These are phyloP conservation scores for Syzygium malaccense DNA, from an alignment of 441 rosid species.

Conservation along the genomic window DNA sequence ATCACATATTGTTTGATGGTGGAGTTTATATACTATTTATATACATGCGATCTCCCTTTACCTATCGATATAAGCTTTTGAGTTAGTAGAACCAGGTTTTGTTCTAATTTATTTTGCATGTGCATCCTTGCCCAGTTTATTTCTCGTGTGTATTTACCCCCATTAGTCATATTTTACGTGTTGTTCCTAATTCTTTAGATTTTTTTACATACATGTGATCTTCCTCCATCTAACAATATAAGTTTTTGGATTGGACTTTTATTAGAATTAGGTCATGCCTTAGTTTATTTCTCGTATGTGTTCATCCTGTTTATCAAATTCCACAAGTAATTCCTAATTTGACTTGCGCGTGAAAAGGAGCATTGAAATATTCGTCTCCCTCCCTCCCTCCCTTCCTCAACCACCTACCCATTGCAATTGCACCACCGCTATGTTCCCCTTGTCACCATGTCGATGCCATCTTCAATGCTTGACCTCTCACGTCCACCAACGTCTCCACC, in stretches of 20 bases:
- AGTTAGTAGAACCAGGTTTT: not conserved
- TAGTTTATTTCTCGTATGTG: not conserved
- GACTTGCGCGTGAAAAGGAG: not conserved
- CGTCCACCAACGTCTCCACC: not conserved
- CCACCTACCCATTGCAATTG: not conserved
- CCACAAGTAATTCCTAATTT: not conserved
- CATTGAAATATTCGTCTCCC: not conserved
- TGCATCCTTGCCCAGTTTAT: fast-evolving
- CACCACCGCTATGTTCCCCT: not conserved
- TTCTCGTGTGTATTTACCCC: fast-evolving
- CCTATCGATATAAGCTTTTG: not conserved
- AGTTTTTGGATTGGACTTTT: not conserved
- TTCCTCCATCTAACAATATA: not conserved
- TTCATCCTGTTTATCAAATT: not conserved
- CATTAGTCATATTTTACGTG: not conserved
- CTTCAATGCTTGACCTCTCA: not conserved
- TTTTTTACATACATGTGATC: not conserved
- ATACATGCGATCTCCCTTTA: fast-evolving
- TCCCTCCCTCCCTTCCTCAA: not conserved
- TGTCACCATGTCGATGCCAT: not conserved
- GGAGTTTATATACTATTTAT: not conserved
- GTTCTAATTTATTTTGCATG: not conserved
- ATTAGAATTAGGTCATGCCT: not conserved
- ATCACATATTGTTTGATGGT: fast-evolving
- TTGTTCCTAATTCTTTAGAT: fast-evolving